Conservation (phyloP, 2,329 filamentous ascomycete genomes). For the Botrytis fabae region DNA sequence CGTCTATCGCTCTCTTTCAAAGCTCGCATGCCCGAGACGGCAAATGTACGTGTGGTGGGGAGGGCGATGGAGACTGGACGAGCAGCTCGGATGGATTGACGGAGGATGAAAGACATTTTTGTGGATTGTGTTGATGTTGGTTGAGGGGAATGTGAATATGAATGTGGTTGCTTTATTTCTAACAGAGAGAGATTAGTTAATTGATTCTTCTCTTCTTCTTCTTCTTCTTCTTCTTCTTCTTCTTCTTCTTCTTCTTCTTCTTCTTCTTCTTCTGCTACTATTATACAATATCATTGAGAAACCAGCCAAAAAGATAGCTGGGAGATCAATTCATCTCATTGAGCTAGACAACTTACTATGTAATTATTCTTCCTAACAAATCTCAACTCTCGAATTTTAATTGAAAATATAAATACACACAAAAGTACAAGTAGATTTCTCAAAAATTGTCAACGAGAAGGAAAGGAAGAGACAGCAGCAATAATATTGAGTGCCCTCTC, state of each 20-base stretch:
- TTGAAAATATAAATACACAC: neutral
- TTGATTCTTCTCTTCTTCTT: constrained; percentile 1
- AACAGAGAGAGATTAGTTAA: neutral
- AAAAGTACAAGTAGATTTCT: neutral
- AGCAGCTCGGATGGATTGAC: constrained; percentile 28
- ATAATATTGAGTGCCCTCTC: neutral
- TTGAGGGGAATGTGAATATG: neutral
- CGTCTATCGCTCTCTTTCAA: constrained; percentile 39
- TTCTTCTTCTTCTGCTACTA: neutral
- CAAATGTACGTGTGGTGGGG: constrained; percentile 27
- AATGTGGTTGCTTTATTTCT: neutral
- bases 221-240: too few relatives aligned
- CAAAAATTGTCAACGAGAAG: neutral
- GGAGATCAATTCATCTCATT: neutral
- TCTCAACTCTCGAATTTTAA: neutral
- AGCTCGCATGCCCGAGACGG: constrained; percentile 25
- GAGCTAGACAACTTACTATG: neutral
- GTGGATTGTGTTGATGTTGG: neutral
- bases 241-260: neutral
- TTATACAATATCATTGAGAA: neutral
- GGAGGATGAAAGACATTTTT: constrained; percentile 38
- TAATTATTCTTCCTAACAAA: neutral
- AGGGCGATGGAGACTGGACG: constrained; percentile 19
- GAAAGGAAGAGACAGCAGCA: neutral
- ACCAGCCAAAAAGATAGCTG: neutral